Percentiles rank a stretch among this genome's conserved stretches.
phyloP scores from a whole-genome alignment of 345 rosid species.

The Populus davidiana region DNA sequence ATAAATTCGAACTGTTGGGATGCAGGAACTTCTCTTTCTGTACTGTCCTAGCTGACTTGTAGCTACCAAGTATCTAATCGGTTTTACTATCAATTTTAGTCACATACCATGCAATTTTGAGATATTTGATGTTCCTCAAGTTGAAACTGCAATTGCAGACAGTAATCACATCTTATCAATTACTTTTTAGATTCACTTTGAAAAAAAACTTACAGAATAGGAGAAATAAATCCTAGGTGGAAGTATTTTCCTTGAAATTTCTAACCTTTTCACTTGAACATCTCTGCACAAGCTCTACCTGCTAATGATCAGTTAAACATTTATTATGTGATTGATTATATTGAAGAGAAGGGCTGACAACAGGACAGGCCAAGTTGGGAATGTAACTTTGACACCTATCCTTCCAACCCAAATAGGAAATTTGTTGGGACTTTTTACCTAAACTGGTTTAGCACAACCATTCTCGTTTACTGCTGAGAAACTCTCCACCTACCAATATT shows the following conservation, averaged over 20 bases:
- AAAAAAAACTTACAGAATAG: too few species aligned
- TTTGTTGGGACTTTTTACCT: neutral
- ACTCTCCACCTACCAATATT: neutral
- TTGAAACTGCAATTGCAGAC: too few species aligned
- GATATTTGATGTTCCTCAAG: neutral
- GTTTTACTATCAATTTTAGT: neutral
- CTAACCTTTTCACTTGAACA: too few species aligned
- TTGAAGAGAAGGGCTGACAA: too few species aligned
- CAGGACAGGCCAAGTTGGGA: neutral
- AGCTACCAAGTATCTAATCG: neutral
- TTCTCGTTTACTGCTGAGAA: neutral
- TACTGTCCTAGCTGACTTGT: slow-evolving; percentile 1
- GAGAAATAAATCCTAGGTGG: too few species aligned
- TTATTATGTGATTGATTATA: neutral
- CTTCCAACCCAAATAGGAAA: neutral
- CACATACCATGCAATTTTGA: neutral
- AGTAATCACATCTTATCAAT: too few species aligned
- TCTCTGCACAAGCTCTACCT: too few species aligned
- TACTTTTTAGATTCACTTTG: too few species aligned
- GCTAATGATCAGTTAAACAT: too few species aligned
- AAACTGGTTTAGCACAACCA: neutral
- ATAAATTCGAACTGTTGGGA: slow-evolving; percentile 18
- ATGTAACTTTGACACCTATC: neutral
- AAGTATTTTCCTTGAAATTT: too few species aligned
- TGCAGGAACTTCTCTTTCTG: slow-evolving; percentile 18